Percentiles rank a stretch among this genome's conserved stretches.
These are phyloP conservation scores for Mrakia gelida DNA, from an alignment of 768 basidiomycete species.

Conservation along the genomic window DNA sequence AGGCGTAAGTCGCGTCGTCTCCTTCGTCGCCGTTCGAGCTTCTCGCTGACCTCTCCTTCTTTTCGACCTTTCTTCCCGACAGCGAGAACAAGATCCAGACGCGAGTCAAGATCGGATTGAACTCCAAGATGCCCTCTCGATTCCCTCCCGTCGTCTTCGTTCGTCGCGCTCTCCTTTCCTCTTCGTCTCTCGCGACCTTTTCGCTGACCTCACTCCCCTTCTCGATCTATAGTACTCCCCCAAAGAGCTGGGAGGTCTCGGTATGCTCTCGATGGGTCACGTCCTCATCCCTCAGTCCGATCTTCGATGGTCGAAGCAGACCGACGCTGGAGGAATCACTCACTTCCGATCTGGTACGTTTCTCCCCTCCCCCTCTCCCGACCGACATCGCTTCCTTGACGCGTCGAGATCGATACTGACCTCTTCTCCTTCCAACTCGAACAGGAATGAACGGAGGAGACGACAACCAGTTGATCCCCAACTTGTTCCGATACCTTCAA, in stretches of 20 bases:
- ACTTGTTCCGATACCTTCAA: conserved; percentile 91
- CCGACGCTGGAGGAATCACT: conserved; percentile 91
- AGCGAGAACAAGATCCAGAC: conserved; percentile 89
- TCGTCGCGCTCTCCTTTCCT: neutral
- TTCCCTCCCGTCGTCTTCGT: conserved; percentile 64
- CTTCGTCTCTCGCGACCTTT: neutral
- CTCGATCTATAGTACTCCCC: conserved; percentile 75
- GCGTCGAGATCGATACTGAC: neutral
- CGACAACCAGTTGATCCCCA: conserved; percentile 70
- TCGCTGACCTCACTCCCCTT: conserved; percentile 49
- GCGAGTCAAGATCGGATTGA: conserved; percentile 97
- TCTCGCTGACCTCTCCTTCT: neutral
- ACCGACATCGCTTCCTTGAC: neutral
- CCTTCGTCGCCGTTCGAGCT: neutral
- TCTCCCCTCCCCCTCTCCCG: conserved; percentile 49
- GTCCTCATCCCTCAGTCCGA: conserved; percentile 98
- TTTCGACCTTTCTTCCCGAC: neutral
- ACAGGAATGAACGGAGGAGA: conserved; percentile 6
- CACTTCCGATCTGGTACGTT: conserved; percentile 99
- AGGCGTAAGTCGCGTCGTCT: conserved; percentile 51
- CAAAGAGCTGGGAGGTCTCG: conserved; percentile 96
- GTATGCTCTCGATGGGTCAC: conserved; percentile 99
- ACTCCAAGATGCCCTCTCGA: conserved; percentile 99
- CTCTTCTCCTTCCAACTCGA: neutral
- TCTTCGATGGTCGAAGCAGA: conserved; percentile 96